A percentile compares a stretch with the other conserved stretches of the same genome.
These are phyloP conservation scores for Stylosanthes scabra DNA, from an alignment of 331 rosid genomes.

Conservation along the genomic window DNA sequence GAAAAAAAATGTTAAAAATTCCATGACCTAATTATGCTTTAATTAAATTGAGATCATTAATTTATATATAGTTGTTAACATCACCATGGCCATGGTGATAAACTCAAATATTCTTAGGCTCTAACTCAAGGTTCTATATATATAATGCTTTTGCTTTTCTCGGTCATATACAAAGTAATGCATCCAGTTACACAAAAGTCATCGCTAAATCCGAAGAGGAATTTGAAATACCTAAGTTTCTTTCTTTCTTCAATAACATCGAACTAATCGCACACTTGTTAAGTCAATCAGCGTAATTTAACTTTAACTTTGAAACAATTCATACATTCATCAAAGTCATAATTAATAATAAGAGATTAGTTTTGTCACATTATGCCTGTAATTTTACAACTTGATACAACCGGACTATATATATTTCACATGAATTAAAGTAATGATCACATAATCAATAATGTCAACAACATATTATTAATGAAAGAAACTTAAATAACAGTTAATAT, in stretches of 20 bases:
- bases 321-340: neutral
- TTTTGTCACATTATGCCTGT: too few species aligned
- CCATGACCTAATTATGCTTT: slow-evolving; percentile 26
- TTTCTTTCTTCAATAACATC: slow-evolving; percentile 1
- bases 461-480: too few species aligned
- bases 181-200: slow-evolving; percentile 22
- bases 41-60: slow-evolving; percentile 1
- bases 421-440: too few species aligned
- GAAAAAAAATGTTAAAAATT: slow-evolving; percentile 34
- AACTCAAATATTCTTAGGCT: slow-evolving; percentile 27
- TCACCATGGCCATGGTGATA: slow-evolving; percentile 43
- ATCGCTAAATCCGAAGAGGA: slow-evolving; percentile 18
- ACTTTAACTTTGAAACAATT: neutral
- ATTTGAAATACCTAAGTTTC: slow-evolving; percentile 26
- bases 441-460: too few species aligned
- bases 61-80: slow-evolving; percentile 3
- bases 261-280: neutral
- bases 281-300: neutral
- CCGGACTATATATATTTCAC: too few species aligned
- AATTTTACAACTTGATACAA: too few species aligned
- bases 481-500: neutral
- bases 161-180: neutral
- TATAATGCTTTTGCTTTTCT: slow-evolving; percentile 32
- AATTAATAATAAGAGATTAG: too few species aligned
- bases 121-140: slow-evolving; percentile 31